Conservation (phyloP, 192 early-diverging fungal species). For the Pecoramyces ruminantium region DNA sequence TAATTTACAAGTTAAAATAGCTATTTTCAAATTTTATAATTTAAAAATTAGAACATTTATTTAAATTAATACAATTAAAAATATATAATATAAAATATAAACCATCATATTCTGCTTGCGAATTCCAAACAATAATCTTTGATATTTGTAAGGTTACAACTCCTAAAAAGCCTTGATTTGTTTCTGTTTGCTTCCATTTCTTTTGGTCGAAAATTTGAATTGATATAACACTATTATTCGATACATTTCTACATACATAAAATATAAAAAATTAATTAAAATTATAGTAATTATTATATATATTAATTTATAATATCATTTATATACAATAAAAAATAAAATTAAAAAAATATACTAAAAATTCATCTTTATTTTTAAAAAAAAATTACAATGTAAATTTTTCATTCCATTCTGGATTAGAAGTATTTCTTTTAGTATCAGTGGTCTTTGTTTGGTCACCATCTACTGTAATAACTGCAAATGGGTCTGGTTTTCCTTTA, state of each 20-base stretch:
- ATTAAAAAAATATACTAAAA: no score
- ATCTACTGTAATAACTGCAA: slow-evolving; percentile 89
- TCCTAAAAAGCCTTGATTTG: slow-evolving; percentile 36
- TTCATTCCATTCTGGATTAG: slow-evolving; percentile 97
- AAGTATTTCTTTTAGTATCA: slow-evolving; percentile 62
- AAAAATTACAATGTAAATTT: slow-evolving; percentile 6
- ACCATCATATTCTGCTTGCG: slow-evolving; percentile 3
- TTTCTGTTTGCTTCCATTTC: slow-evolving; percentile 77
- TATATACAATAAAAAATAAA: no score
- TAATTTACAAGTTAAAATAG: slow-evolving; percentile 56
- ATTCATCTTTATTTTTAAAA: no score
- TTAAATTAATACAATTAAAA: no score
- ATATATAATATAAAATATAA: no score
- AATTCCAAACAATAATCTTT: neutral
- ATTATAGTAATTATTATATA: no score
- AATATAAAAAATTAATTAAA: no score
- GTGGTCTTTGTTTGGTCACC: slow-evolving; percentile 91
- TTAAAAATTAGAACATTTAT: no score
- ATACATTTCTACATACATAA: slow-evolving; percentile 55
- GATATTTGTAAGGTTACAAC: neutral
- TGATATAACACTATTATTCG: slow-evolving; percentile 59
- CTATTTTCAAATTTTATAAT: no score
- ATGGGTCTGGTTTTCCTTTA: slow-evolving; percentile 61
- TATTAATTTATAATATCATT: no score
- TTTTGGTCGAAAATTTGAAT: slow-evolving; percentile 97